These are phyloP conservation scores for Arthrobotrys iridis DNA, from an alignment of 2,329 filamentous ascomycete species.

Conservation along the genomic window DNA sequence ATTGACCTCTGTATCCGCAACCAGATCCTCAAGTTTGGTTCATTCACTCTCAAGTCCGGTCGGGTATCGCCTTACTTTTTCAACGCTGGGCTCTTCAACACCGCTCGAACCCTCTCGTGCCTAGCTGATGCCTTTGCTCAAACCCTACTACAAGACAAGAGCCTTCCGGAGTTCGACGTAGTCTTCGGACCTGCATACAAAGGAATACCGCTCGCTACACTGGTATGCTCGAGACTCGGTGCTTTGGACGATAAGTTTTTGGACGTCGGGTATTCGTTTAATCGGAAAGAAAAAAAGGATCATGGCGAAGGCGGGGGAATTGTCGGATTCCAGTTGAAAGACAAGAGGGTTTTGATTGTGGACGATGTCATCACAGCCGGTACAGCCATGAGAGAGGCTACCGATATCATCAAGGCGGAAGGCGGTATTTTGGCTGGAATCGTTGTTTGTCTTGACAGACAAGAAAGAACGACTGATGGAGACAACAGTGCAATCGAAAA, in stretches of 20 bases:
- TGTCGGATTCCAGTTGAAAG: slow-evolving; percentile 84
- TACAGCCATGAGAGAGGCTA: slow-evolving; percentile 91
- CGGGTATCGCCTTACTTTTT: slow-evolving; percentile 96
- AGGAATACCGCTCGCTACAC: slow-evolving; percentile 87
- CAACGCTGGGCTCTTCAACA: slow-evolving; percentile 92
- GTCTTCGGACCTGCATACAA: slow-evolving; percentile 97
- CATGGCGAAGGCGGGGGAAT: slow-evolving; percentile 95
- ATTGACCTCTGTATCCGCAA: slow-evolving; percentile 74
- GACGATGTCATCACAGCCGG: slow-evolving; percentile 98
- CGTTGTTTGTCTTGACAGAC: slow-evolving; percentile 85
- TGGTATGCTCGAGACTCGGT: slow-evolving; percentile 78
- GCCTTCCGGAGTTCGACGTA: slow-evolving; percentile 74
- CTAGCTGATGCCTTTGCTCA: slow-evolving; percentile 84
- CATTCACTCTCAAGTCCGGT: slow-evolving; percentile 90
- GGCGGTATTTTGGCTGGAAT: slow-evolving; percentile 88
- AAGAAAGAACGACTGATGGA: slow-evolving; percentile 80
- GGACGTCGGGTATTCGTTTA: slow-evolving; percentile 83
- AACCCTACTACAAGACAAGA: slow-evolving; percentile 65
- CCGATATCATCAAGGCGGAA: slow-evolving; percentile 85
- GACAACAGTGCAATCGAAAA: slow-evolving; percentile 85
- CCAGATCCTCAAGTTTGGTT: slow-evolving; percentile 80
- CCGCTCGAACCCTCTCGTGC: slow-evolving; percentile 77
- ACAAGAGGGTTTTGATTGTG: slow-evolving; percentile 86
- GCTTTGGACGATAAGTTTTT: slow-evolving; percentile 74
- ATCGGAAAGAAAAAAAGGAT: slow-evolving; percentile 95